These are phyloP conservation scores for Arthromyces matolae DNA, from an alignment of 768 basidiomycete genomes.

Conservation along the genomic window DNA sequence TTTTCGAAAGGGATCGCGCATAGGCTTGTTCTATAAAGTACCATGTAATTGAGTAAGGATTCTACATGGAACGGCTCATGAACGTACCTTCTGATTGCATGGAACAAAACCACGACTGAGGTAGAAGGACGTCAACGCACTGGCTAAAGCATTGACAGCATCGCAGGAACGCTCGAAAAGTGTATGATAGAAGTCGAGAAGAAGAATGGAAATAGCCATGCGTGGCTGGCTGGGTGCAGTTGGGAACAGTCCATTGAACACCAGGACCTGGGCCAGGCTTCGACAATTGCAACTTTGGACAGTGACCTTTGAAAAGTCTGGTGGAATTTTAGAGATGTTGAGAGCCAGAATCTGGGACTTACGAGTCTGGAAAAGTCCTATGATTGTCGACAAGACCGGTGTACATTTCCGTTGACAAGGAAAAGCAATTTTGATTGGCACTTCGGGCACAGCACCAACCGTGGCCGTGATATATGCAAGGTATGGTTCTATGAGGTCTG, in stretches of 20 bases:
- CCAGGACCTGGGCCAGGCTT: constrained; percentile 20
- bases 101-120: not conserved
- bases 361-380: too few relatives aligned
- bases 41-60: not conserved
- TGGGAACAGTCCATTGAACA: constrained; percentile 32
- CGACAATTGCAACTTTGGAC: constrained; percentile 24
- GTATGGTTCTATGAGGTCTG: too few relatives aligned
- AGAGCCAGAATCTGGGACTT: too few relatives aligned
- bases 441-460: too few relatives aligned
- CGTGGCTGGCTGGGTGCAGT: constrained; percentile 21
- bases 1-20: not conserved
- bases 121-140: constrained; percentile 28
- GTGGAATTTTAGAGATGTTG: too few relatives aligned
- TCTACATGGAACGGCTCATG: not conserved
- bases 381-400: too few relatives aligned
- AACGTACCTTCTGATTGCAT: constrained; percentile 20
- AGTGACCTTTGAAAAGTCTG: constrained; percentile 16
- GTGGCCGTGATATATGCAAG: too few relatives aligned
- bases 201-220: constrained; percentile 26
- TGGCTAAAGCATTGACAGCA: constrained; percentile 27
- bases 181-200: constrained; percentile 29
- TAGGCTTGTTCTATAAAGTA: not conserved
- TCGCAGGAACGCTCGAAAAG: constrained; percentile 36
- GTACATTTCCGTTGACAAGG: too few relatives aligned
- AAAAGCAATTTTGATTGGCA: too few relatives aligned